These are phyloP conservation scores for Lentinula sp. DNA, from an alignment of 768 basidiomycete genomes.

Conservation along the genomic window DNA sequence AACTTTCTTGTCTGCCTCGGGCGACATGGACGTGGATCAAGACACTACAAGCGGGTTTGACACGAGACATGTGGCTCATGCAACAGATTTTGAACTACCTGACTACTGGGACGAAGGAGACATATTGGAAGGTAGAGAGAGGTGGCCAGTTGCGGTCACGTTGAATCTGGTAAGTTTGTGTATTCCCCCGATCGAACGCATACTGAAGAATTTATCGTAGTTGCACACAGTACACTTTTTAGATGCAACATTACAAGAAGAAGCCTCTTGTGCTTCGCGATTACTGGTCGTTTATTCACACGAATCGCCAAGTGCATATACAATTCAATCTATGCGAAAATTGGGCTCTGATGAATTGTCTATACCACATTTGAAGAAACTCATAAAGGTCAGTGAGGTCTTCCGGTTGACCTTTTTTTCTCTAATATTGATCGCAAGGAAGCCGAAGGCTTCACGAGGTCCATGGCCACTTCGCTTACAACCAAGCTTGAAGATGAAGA, in stretches of 20 bases:
- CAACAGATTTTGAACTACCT: conserved; percentile 79
- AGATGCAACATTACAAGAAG: conserved; percentile 70
- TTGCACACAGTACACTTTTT: conserved; percentile 58
- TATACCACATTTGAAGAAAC: conserved; percentile 36
- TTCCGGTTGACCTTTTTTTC: background rate
- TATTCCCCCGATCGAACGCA: background rate
- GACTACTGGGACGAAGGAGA: conserved; percentile 89
- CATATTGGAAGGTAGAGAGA: conserved; percentile 49
- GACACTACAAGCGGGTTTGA: conserved; percentile 49
- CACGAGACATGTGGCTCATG: conserved; percentile 40
- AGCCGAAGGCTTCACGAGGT: conserved; percentile 60
- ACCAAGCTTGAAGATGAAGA: conserved; percentile 63
- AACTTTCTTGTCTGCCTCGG: conserved; percentile 15
- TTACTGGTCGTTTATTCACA: conserved; percentile 67
- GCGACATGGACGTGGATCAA: conserved; percentile 55
- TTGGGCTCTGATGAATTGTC: conserved; percentile 59
- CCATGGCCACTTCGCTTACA: conserved; percentile 52
- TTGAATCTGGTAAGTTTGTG: conserved; percentile 59
- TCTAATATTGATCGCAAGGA: conserved; percentile 32
- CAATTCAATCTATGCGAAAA: conserved; percentile 58
- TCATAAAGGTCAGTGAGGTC: conserved; percentile 46
- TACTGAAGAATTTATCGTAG: conserved; percentile 23
- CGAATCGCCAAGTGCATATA: conserved; percentile 24
- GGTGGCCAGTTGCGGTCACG: conserved; percentile 75
- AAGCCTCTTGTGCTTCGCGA: conserved; percentile 55